Evolutionary conservation across 441 rosid species (phyloP), one percentile per base, ranked within the genome.

Genomic region (Syzygium syzygioides): DNA sequence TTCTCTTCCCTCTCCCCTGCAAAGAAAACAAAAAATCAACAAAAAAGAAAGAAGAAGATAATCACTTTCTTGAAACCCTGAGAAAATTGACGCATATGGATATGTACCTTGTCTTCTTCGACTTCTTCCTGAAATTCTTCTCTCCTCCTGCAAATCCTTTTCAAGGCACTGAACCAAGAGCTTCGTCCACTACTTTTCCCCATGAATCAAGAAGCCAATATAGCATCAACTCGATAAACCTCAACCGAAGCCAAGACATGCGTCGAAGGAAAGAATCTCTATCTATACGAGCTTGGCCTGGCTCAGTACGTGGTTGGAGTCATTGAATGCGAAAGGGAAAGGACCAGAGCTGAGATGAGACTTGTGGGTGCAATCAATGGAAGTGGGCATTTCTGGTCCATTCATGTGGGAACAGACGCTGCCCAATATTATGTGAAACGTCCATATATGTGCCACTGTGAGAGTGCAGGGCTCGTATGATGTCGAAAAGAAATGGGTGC

Each of bases 131-230:
- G 93, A 20, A 76, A 76, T 48, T 92, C 91, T 64, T 92, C 95
- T 91, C 94, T 92, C 71, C 93, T 94, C 91, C 91, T 91, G 10
- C 89, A 89, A 85, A 88, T 91, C 88, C 89, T 91, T 90, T 91
- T 94, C 86, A 94, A 93, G 54, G 92, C 92, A 83, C 90, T 89
- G 62, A 94, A 76, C 95, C 96, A 94, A 34, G 94, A 93, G 90
- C 90, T 94, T 54, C 94, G 95, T 53, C 93, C 92, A 12, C 92
- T 91, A 17, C 80, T 88, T 87, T 92, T 93, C 86, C 93, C 93
- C 94, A 92, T 94, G 86, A 87, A 41, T 76, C 83, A 76, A 41
- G 52, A 23, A 76, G 18, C 18, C 41, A 2, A 76, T 12, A 7
- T 13, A 14, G 83, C 83, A 76, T 41, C 83, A 23, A 76, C 52